Percentiles rank a stretch among this genome's conserved stretches.
Conservation (phyloP, 1,284 basidiomycete species). For the Rhodotorula sp. region DNA sequence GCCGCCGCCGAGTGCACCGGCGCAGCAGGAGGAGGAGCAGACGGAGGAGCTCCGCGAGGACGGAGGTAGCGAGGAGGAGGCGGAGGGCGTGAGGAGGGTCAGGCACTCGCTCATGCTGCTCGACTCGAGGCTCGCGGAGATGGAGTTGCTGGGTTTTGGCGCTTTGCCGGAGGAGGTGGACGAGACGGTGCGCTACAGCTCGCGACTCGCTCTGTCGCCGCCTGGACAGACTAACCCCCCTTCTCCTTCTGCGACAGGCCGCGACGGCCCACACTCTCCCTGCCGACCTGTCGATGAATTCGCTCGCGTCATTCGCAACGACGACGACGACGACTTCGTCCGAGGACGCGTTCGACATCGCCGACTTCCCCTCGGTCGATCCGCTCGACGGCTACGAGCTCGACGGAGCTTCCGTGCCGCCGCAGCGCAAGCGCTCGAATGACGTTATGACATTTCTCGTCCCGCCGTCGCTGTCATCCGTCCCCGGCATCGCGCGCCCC, state of each 20-base stretch:
- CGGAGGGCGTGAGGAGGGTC: slow-evolving; percentile 3
- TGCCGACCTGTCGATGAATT: slow-evolving; percentile 8
- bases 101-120: slow-evolving; percentile 25
- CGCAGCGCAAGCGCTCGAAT: slow-evolving; percentile 7
- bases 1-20: not conserved
- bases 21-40: not conserved
- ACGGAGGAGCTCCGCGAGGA: not conserved
- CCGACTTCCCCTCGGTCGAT: slow-evolving; percentile 28
- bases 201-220: too few species aligned
- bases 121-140: slow-evolving; percentile 26
- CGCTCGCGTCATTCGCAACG: slow-evolving; percentile 20
- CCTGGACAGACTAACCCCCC: too few species aligned
- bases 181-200: not conserved
- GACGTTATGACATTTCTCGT: slow-evolving; percentile 27
- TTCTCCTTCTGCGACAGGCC: too few species aligned
- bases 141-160: slow-evolving; percentile 16
- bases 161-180: not conserved
- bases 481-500: not conserved
- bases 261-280: not conserved
- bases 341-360: slow-evolving; percentile 34
- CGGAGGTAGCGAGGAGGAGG: not conserved
- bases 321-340: slow-evolving; percentile 13
- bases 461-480: slow-evolving; percentile 15
- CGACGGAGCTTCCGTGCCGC: not conserved
- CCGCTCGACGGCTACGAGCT: slow-evolving; percentile 15